Evolutionary conservation across 202 grass and related monocot species (phyloP), one percentile per base, ranked within the genome.

Genomic region (Schoenoplectus triqueter): DNA sequence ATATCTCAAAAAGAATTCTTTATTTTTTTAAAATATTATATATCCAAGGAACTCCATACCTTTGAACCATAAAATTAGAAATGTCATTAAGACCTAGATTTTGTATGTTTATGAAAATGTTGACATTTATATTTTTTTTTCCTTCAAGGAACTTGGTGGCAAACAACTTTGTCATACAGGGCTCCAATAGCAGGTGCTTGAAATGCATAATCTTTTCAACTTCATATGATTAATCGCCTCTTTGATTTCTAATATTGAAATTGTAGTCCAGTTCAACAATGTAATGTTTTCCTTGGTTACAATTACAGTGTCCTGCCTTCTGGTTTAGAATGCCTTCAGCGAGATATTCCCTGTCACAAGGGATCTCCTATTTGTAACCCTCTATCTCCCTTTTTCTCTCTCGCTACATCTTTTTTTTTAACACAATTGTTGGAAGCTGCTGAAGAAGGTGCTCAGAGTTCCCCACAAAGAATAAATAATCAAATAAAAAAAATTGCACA

Each of bases 131-230:
- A 0, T 52, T 47, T 3, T 74, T 69, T 17, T 49, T 84, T 85
- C 63, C 85, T 11, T 65, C 69, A 47, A 98, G 95, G 81, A 98
- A 98, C 85, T 89, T 98, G 84, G 88, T 98, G 17, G 87, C 91
- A 59, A 97, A 97, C 81, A 94, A 97, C 77, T 97, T 97, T 11
- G 48, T 86, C 54, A 88, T 84, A 7, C 80, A 67, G 59, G 80
- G 17, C 64, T 91, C 94, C 67, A 94, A 88, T 50, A 88, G 84
- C 82, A 94, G 94, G 94, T 31, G 31, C 31, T 31, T 31, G 31
- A 31, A 31, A 31, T 31, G 31, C 31, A 31, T 31, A 31, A 31
- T 31, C 31, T 31, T 31, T 31, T 31, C 31, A 31, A 31, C 31
- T 63, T 7, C n/a, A 70, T 39, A 77, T 86, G 11, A 40, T 42